Evolutionary conservation across 2,329 filamentous ascomycete species (phyloP), one percentile per base, ranked within the genome.

Genomic region (Pleoardoris graminearum): DNA sequence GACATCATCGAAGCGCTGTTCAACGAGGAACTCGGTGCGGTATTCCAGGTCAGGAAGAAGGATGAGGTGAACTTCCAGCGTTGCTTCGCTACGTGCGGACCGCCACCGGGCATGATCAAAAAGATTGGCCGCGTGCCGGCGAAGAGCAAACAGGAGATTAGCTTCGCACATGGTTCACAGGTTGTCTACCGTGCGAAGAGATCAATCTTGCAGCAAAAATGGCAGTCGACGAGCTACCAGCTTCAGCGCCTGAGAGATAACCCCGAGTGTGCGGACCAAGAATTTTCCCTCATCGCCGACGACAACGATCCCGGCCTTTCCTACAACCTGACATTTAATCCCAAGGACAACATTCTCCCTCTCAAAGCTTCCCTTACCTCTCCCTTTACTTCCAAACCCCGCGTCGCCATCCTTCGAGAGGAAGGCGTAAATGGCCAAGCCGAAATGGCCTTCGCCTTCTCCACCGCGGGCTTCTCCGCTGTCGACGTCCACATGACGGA

Each of bases 391-490:
- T 82, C 74, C 36, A 85, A 83, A 66, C 89, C 89, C 1, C 85
- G 86, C 27, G 92, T 99, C 21, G 94, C 94, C 37, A 96, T 99
- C 63, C 85, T 99, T 19, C 84, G 94, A 68, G 94, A 97, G 74
- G 91, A 97, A 73, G 94, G 94, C 71, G 90, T 96, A 61, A 97
- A 99, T 76, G 90, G 92, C 36, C 85, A 97, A 66, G 87, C 91
- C n/a, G 94, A 99, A 74, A 96, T 99, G 90, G 94, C 94, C 1
- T 97, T 96, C 68, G 91, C 92, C 43, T 97, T 97, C 81, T 86
- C 88, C 60, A 86, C 86, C 30, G 93, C 94, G 37, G 93, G 93
- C 32, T 97, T 97, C 77, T 87, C 91, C 44, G 85, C 92, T 12
- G 84, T 97, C 41, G 93, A 99, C 68, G 88, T 97, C 1, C 93